phyloP scores from a whole-genome alignment of 441 rosid genomes.

The Jatropha multifida region DNA sequence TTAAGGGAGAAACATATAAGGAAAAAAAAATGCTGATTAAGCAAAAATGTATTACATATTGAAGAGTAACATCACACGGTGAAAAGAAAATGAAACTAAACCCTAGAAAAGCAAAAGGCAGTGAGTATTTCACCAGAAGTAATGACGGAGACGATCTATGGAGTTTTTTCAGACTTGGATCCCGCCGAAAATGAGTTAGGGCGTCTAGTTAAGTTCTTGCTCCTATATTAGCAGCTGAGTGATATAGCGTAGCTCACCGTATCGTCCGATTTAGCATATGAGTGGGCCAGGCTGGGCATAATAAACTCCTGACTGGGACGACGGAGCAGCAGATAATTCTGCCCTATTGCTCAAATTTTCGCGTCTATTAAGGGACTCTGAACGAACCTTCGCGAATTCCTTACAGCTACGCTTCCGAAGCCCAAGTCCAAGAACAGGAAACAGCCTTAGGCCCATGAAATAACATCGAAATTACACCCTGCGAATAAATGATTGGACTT shows the following conservation, averaged over 20 bases:
- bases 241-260: background rate
- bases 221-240: background rate
- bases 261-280: background rate
- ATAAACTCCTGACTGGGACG: background rate
- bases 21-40: background rate
- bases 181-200: constrained; percentile 24
- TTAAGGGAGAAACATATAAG: background rate
- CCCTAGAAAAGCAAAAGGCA: background rate
- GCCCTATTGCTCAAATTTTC: background rate
- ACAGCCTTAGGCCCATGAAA: background rate
- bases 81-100: background rate
- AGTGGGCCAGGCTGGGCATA: background rate
- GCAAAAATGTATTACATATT: background rate
- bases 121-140: background rate
- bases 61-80: background rate
- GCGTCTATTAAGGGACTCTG: no score
- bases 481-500: no score
- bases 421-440: background rate
- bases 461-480: no score
- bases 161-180: constrained; percentile 8
- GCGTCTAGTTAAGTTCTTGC: constrained; percentile 1
- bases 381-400: no score
- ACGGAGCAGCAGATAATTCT: background rate
- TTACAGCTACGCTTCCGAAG: no score
- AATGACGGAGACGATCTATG: background rate